Evolutionary conservation across 352 stramenopile species (phyloP), one percentile per base, ranked within the genome.

Genomic region (Blastocystis sp.): DNA sequence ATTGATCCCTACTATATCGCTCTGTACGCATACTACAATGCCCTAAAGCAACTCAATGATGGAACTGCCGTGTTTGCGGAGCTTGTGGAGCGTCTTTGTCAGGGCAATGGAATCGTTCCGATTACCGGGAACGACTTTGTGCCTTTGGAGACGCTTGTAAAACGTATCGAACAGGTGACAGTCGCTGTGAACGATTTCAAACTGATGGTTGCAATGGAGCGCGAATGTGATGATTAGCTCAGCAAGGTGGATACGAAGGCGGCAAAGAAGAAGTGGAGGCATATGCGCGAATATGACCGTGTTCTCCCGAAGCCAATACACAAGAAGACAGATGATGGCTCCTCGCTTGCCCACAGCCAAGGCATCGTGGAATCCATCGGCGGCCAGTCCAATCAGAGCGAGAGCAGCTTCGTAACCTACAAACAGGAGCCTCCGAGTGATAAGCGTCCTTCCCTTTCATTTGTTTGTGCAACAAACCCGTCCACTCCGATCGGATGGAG

Each of bases 391-490:
- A 69, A 19, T 7, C 62, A 69, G 62, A 69, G 62, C 62, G 34
- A n/a, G 34, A 14, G 7, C n/a, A 69, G 38, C 23, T 34, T 34
- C 28, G 28, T 34, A 34, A 34, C 28, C 28, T 34, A 34, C 28
- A 34, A 34, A 34, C 28, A 34, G 28, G 28, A 34, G 28, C 0
- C 28, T 34, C 28, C 28, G 28, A 34, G 9, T n/a, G 34, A 61
- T 23, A 62, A 61, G 23, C 48, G 23, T 64, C 23, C 48, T n/a
- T 45, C 7, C 34, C 34, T 45, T 40, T 79, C 62, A 43, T 9
- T 64, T 79, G 34, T 62, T 62, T 79, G 19, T 62, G 28, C 34
- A 79, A 79, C 69, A 79, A 79, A 79, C 41, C 28, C 41, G 9
- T 34, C 28, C 28, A 34, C 28, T 34, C 28, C 28, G 28, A 34